Conservation (phyloP, 495 filamentous ascomycete genomes). For the Margaritispora aquatica region DNA sequence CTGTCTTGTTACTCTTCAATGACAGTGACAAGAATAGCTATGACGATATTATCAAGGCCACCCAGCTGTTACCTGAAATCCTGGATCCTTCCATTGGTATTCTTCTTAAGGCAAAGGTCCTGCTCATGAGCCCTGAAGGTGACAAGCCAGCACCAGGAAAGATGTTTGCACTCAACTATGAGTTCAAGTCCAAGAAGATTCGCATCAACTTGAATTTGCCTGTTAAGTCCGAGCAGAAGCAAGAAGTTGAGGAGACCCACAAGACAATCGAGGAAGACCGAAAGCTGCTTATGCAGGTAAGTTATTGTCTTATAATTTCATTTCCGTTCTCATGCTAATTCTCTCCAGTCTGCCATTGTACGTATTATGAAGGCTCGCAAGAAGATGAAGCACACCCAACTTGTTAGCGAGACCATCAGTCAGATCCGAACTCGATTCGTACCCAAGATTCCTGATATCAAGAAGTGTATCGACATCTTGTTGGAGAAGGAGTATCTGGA, state of each 20-base stretch:
- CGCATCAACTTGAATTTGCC: slow-evolving; percentile 93
- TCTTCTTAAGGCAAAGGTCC: slow-evolving; percentile 84
- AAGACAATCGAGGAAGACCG: slow-evolving; percentile 99
- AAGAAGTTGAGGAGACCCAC: slow-evolving; percentile 92
- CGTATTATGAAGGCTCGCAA: slow-evolving; percentile 99
- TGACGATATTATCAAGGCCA: slow-evolving; percentile 76
- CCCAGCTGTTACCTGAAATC: slow-evolving; percentile 68
- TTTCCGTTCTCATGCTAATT: slow-evolving; percentile 21
- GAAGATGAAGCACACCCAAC: slow-evolving; percentile 91
- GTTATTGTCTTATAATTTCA: slow-evolving; percentile 27
- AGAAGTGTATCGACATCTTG: slow-evolving; percentile 98
- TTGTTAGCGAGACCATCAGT: slow-evolving; percentile 89
- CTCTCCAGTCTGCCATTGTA: slow-evolving; percentile 83
- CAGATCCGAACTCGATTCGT: slow-evolving; percentile 94
- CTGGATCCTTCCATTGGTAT: slow-evolving; percentile 81
- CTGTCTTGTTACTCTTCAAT: slow-evolving; percentile 93
- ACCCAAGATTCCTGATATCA: slow-evolving; percentile 91
- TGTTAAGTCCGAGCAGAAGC: slow-evolving; percentile 91
- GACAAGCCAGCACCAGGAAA: slow-evolving; percentile 72
- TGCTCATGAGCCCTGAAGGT: slow-evolving; percentile 61
- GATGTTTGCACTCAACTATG: slow-evolving; percentile 75
- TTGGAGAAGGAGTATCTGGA: slow-evolving; percentile 99
- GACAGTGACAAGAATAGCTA: slow-evolving; percentile 80
- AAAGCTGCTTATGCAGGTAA: slow-evolving; percentile 92
- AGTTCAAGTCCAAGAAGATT: slow-evolving; percentile 97